Evolutionary conservation across 2,329 filamentous ascomycete species (phyloP).

Genomic region (Aspergillus sp.): DNA sequence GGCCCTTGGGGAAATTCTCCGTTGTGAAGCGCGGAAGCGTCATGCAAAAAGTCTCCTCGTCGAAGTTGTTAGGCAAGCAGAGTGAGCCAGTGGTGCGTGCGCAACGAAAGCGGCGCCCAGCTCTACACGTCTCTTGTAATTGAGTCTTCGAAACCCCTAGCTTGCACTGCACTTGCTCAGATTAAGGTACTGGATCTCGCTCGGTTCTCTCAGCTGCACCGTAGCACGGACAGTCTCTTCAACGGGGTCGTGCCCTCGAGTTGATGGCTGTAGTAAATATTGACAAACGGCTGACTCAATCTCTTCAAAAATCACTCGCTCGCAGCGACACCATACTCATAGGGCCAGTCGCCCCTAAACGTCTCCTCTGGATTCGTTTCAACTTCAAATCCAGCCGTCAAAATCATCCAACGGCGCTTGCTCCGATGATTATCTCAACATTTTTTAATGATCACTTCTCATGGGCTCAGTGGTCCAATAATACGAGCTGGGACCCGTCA

Average conservation of each 20-base stretch:
- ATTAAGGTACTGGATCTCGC: neutral
- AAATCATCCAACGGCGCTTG: neutral
- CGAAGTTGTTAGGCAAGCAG: neutral
- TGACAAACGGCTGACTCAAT: neutral
- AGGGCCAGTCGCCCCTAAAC: neutral
- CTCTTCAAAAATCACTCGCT: neutral
- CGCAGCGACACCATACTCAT: neutral
- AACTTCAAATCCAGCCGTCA: neutral
- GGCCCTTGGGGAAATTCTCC: neutral
- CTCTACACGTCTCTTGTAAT: neutral
- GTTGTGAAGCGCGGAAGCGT: neutral
- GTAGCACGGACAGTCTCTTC: neutral
- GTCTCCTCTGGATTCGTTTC: no score
- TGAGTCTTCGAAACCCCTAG: neutral
- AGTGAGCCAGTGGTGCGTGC: neutral
- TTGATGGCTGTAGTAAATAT: neutral
- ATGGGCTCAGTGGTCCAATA: neutral
- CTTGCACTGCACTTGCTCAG: neutral
- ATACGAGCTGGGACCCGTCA: neutral
- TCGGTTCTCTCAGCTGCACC: neutral
- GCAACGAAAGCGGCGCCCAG: neutral
- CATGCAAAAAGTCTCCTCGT: neutral
- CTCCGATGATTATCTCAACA: neutral
- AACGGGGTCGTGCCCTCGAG: neutral
- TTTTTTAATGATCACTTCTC: neutral